phyloP scores from a whole-genome alignment of 2,329 filamentous ascomycete genomes.

The Ceratocystis ficicola region DNA sequence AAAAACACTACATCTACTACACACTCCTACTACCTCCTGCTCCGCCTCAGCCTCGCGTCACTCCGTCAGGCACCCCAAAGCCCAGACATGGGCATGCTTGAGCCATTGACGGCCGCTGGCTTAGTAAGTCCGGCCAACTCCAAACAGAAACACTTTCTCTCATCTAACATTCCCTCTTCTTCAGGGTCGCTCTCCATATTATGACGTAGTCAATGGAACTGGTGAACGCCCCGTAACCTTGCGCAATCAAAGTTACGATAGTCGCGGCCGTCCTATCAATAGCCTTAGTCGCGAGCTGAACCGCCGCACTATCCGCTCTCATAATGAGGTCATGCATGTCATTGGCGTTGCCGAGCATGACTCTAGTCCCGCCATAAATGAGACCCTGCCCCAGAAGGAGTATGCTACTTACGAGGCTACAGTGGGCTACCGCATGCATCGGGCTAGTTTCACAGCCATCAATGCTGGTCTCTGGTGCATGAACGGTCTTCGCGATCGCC shows the following conservation, averaged over 20 bases:
- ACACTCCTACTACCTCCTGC: not conserved
- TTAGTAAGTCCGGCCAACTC: slow-evolving; percentile 33
- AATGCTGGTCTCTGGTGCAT: slow-evolving; percentile 41
- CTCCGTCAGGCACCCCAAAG: not conserved
- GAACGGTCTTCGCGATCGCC: slow-evolving; percentile 41
- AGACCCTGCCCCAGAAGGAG: slow-evolving; percentile 35
- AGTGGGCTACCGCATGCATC: slow-evolving; percentile 33
- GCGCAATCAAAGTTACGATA: slow-evolving; percentile 41
- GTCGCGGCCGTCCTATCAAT: slow-evolving; percentile 45
- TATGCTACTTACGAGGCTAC: slow-evolving; percentile 35
- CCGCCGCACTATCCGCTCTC: slow-evolving; percentile 45
- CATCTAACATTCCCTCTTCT: slow-evolving; percentile 9
- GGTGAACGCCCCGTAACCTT: slow-evolving; percentile 34
- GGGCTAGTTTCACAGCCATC: slow-evolving; percentile 29
- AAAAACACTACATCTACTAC: too few relatives aligned
- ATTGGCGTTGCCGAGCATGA: slow-evolving; percentile 51
- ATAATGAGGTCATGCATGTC: slow-evolving; percentile 52
- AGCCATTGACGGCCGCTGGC: slow-evolving; percentile 45
- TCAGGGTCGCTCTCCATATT: slow-evolving; percentile 49
- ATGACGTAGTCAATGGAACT: slow-evolving; percentile 42
- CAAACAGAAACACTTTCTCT: not conserved
- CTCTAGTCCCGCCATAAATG: slow-evolving; percentile 32
- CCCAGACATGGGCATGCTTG: slow-evolving; percentile 40
- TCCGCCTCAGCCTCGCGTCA: not conserved
- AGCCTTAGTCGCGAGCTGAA: slow-evolving; percentile 43